Base-by-base conservation (phyloP, 768 basidiomycete species). In the button mushroom (Agaricus bisporus) region DNA sequence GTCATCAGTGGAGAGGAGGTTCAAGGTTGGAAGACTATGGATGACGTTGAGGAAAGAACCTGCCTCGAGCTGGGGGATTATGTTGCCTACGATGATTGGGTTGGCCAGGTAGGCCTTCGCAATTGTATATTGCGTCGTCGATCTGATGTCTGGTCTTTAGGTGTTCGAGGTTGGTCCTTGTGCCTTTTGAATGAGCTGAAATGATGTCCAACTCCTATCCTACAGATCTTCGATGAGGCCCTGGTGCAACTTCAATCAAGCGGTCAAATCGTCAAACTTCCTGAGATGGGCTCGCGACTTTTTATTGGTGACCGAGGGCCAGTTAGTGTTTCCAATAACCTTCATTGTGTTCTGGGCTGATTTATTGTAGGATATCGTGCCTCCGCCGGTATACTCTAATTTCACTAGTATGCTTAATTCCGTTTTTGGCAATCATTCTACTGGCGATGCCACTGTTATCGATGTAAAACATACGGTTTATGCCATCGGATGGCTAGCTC, bases 401-500 rank as follows among this genome's bases (percentile, higher is more conserved):
- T 26, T 70, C 77, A 54, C 75, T 75, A 46, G 72, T 71, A 42
- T 58, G 79, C n/a, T 74, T 79, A 48, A 74, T 64, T 46, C 70
- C 70, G 58, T 70, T 80, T 42, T 76, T 47, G 73, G 77, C 20
- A 68, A 73, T 53, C 71, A 57, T 66, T 71, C 45, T 70, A 74
- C 73, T 37, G 63, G 62, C 12, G 68, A 70, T 12, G 87, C 88
- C 55, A 84, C 81, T 1, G 85, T 92, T 26, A 72, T 93, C 35
- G 76, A 79, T 20, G 78, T 92, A 25, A 81, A 78, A 57, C 91
- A 90, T 54, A 87, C 81, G 14, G 85, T 88, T 38, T 79, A 92
- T 56, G 89, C 87, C 12, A 72, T 95, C 43, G 79, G 84, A 45
- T 95, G 93, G 93, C 74, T 93, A 4, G 93, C 91, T 17, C 71